Base-by-base conservation (phyloP, 2,329 filamentous ascomycete genomes). In the Trichoderma koningii region DNA sequence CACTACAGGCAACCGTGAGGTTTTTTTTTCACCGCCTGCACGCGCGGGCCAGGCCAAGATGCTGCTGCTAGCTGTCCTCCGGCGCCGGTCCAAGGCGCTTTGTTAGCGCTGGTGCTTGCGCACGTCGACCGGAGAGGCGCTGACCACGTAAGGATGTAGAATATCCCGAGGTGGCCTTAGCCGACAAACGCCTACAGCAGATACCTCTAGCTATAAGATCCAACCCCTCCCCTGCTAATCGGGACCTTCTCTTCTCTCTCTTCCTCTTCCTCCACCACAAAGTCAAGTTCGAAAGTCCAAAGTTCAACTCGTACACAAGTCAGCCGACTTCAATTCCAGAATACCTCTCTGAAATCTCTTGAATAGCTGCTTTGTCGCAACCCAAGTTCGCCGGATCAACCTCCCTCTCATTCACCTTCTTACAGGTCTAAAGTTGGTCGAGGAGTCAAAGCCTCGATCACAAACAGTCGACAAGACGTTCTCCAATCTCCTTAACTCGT, bases 401-500 rank as follows among this genome's bases (percentile, higher is more conserved):
- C 19, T 38, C 53, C 65, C 53, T 56, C 45, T 21, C 57, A 44
- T 48, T 53, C 48, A 60, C 65, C 65, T 55, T 63, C 23, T 21
- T 44, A 55, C 57, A 57, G 57, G 51, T 47, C 19, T 64, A 66
- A 66, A 66, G 55, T 69, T 67, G 83, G 85, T 85, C 85, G 84
- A 85, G 83, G 76, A 72, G 64, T 69, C 68, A 73, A 69, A 72
- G 63, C 74, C 76, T 79, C 87, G 87, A 81, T 90, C 88, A 81
- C 79, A 71, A 69, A 75, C 75, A 79, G 78, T 80, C 89, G 89
- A 86, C 92, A 97, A 91, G 83, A 97, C 92, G 93, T 97, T 97
- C 89, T 94, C 93, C 85, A 97, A 96, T 83, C 90, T 96, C 74
- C 89, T 97, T 73, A 95, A 95, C 87, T 97, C 93, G 93, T 97